These are phyloP conservation scores for Nannizziopsis barbatae DNA, from an alignment of 2,329 filamentous ascomycete genomes.

Conservation along the genomic window DNA sequence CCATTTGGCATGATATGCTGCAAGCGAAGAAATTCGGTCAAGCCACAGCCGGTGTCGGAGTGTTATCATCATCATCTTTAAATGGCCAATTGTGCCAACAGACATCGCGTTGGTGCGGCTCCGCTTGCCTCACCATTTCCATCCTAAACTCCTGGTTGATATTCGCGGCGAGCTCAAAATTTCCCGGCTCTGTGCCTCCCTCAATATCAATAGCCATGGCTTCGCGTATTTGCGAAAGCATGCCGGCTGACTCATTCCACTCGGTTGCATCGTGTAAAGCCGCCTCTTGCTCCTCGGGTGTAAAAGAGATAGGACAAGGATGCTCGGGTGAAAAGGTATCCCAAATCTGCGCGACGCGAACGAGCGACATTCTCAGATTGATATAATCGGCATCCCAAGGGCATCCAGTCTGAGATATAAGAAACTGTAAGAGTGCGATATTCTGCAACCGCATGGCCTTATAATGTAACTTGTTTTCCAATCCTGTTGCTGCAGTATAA, in stretches of 20 bases:
- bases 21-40: too few species aligned
- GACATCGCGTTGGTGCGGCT: conserved; percentile 1
- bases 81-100: conserved; percentile 11
- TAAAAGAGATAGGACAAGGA: conserved; percentile 12
- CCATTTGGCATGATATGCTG: too few species aligned
- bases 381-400: conserved; percentile 15
- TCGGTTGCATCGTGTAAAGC: conserved; percentile 8
- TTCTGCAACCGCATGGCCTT: conserved; percentile 1
- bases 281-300: conserved; percentile 3
- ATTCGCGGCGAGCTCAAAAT: conserved; percentile 9
- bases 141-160: conserved; percentile 6
- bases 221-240: conserved; percentile 5
- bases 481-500: conserved; percentile 12
- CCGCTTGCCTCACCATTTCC: conserved; percentile 11
- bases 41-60: too few species aligned
- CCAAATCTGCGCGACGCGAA: conserved; percentile 8
- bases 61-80: conserved; percentile 11
- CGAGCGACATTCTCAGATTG: conserved; percentile 9
- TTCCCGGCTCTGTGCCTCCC: conserved; percentile 12
- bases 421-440: conserved; percentile 11
- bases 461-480: conserved; percentile 8
- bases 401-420: conserved; percentile 10
- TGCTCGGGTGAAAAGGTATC: conserved; percentile 6
- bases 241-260: conserved; percentile 14
- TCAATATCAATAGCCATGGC: conserved; percentile 10